Percentiles rank a stretch among this genome's conserved stretches.
Conservation (phyloP, 2,329 filamentous ascomycete genomes). For the Fusarium bulbicola region DNA sequence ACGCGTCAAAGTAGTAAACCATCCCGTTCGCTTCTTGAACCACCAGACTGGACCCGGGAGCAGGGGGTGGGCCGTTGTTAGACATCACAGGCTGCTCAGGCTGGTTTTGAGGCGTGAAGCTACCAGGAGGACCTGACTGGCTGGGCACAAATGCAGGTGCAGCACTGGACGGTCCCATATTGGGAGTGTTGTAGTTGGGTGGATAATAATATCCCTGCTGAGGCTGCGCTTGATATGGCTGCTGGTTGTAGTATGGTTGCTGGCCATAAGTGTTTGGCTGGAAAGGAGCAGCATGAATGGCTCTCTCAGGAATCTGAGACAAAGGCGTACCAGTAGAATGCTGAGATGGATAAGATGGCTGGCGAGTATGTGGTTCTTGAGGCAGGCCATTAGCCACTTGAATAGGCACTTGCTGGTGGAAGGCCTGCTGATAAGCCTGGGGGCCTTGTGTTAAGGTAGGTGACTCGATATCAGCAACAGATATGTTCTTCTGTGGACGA, state of each 20-base stretch:
- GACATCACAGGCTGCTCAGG: conserved; percentile 49
- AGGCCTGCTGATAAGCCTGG: conserved; percentile 88
- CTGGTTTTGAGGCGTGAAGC: conserved; percentile 56
- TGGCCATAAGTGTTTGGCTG: conserved; percentile 76
- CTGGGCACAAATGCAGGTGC: conserved; percentile 67
- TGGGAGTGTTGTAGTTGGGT: conserved; percentile 57
- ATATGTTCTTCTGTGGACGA: conserved; percentile 92
- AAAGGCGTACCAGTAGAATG: conserved; percentile 80
- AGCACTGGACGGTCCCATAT: conserved; percentile 59
- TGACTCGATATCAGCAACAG: conserved; percentile 90
- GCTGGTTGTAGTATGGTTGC: conserved; percentile 66
- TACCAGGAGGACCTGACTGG: conserved; percentile 56
- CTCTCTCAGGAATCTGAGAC: conserved; percentile 91
- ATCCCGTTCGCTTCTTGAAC: conserved; percentile 95
- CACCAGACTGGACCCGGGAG: conserved; percentile 59
- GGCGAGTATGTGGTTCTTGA: conserved; percentile 70
- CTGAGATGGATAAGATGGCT: conserved; percentile 75
- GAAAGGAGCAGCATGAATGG: conserved; percentile 90
- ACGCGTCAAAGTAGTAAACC: conserved; percentile 91
- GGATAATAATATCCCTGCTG: conserved; percentile 76
- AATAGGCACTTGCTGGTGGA: conserved; percentile 92
- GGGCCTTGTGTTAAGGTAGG: conserved; percentile 68
- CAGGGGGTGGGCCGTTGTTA: conserved; percentile 38
- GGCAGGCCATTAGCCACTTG: conserved; percentile 69
- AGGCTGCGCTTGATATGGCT: conserved; percentile 50